Conservation (phyloP, 2,329 filamentous ascomycete genomes). For the Venturia effusa region DNA sequence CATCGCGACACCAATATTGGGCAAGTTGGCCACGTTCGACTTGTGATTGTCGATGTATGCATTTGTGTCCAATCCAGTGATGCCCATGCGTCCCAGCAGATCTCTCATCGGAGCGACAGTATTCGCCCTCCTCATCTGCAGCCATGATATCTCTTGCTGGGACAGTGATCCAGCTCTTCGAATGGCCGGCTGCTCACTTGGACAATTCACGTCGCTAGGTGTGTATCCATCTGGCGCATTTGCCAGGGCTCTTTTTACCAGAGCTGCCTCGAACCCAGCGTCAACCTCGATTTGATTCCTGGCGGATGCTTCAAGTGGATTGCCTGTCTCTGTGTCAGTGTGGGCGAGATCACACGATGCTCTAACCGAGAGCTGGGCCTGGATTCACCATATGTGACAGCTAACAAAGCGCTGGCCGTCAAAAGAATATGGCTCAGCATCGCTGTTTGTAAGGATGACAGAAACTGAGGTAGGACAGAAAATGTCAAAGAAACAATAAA, state of each 20-base stretch:
- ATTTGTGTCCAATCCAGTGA: conserved; percentile 67
- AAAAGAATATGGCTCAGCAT: conserved; percentile 3
- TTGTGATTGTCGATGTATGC: conserved; percentile 54
- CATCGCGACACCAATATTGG: conserved; percentile 64
- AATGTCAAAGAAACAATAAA: neutral
- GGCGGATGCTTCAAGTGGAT: neutral
- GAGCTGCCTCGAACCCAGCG: neutral
- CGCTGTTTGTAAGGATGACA: neutral
- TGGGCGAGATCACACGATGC: neutral
- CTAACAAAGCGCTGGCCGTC: neutral
- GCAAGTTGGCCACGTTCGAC: conserved; percentile 45
- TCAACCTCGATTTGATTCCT: neutral
- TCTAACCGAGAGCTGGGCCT: neutral
- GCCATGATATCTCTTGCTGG: conserved; percentile 60
- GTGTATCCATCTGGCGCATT: conserved; percentile 43
- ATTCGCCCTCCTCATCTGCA: conserved; percentile 57
- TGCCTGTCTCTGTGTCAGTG: neutral
- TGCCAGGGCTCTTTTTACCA: neutral
- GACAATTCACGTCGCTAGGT: conserved; percentile 58
- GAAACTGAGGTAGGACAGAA: neutral
- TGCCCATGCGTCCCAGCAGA: conserved; percentile 60
- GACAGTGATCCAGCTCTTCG: conserved; percentile 55
- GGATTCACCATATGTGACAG: neutral
- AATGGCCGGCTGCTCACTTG: conserved; percentile 55
- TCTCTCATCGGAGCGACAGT: conserved; percentile 66